These are phyloP conservation scores for Mrakia frigida DNA, from an alignment of 768 basidiomycete genomes.

Conservation along the genomic window DNA sequence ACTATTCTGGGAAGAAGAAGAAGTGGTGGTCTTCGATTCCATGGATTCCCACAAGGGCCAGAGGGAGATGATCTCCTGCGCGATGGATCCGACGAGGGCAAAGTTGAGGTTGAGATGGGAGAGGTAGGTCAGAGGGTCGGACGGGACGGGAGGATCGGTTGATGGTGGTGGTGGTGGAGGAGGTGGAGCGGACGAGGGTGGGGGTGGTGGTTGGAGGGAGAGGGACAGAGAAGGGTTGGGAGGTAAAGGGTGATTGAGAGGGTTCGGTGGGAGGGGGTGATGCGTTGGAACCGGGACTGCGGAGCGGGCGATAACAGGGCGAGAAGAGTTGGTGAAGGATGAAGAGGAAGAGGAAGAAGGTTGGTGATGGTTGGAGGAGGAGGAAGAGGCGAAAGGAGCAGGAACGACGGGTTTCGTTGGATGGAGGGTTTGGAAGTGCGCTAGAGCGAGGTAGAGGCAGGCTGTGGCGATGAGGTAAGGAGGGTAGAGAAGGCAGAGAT, in stretches of 20 bases:
- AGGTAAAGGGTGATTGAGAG: neutral
- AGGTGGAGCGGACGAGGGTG: neutral
- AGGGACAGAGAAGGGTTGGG: constrained; percentile 25
- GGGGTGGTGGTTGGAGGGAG: constrained; percentile 26
- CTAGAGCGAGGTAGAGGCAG: constrained; percentile 70
- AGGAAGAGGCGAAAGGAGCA: constrained; percentile 49
- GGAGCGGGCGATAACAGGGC: too few relatives aligned
- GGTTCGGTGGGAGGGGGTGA: constrained; percentile 12
- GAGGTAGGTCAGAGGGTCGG: constrained; percentile 72
- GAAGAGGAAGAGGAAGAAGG: constrained; percentile 31
- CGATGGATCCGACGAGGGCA: constrained; percentile 70
- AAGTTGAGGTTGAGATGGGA: constrained; percentile 80
- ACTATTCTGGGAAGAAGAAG: neutral
- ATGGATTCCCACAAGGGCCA: constrained; percentile 87
- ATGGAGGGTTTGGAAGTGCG: constrained; percentile 24
- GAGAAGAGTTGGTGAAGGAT: constrained; percentile 26
- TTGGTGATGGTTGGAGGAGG: constrained; percentile 19
- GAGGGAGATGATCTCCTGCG: constrained; percentile 83
- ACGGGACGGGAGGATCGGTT: constrained; percentile 37
- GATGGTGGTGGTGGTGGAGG: constrained; percentile 34
- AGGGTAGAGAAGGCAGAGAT: constrained; percentile 87
- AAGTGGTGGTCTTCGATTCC: constrained; percentile 51
- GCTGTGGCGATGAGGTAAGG: constrained; percentile 92
- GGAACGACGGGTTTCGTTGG: constrained; percentile 46
- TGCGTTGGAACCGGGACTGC: too few relatives aligned